Base-by-base conservation (phyloP, 116 monocot genomes). In the Cymodocea nodosa region DNA sequence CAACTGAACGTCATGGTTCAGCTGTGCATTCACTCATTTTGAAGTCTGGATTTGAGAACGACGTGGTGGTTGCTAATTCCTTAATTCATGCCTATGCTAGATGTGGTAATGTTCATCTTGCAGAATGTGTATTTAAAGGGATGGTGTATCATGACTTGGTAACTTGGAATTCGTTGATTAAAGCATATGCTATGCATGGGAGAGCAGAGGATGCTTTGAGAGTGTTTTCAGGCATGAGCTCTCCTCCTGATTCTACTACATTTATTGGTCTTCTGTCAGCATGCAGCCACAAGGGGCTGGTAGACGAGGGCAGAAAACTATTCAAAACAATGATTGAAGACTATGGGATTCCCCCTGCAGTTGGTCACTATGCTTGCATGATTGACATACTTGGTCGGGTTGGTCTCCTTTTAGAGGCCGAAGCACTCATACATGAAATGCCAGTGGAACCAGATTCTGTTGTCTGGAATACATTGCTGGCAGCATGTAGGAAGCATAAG, bases 51-150 rank as follows among this genome's bases (percentile, higher is more conserved):
- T 16, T 35, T 15, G 87, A 89, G 18, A 23, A 61, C 14, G 86
- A 78, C 51, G 76, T 79, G 15, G 75, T 82, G 22, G 82, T 67
- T 3, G 72, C 65, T 12, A 36, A 89, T 53, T 75, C 89, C 0
- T 76, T 94, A 60, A 75, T 89, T 37, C 80, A 84, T 63, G 81
- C 89, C 82, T 89, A 89, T 66, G 80, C 89, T n/a, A 94, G 82
- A 63, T 94, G 89, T 66, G 94, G 94, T 49, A 84, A 87, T 74
- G 80, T 89, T 24, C 14, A 30, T 15, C 64, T 56, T 17, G 82
- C 90, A 18, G 71, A 77, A 2, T 18, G 51, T 13, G 50, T 82
- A 18, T 94, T 94, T 66, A 74, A 80, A 39, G 39, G 35, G 18
- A 84, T 84, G 16, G 74, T 2, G 57, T 65, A 37, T 35, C 67